Evolutionary conservation across 371 early-diverging fungal species (phyloP), one percentile per base, ranked within the genome.

Genomic region (Mortierella sp.): DNA sequence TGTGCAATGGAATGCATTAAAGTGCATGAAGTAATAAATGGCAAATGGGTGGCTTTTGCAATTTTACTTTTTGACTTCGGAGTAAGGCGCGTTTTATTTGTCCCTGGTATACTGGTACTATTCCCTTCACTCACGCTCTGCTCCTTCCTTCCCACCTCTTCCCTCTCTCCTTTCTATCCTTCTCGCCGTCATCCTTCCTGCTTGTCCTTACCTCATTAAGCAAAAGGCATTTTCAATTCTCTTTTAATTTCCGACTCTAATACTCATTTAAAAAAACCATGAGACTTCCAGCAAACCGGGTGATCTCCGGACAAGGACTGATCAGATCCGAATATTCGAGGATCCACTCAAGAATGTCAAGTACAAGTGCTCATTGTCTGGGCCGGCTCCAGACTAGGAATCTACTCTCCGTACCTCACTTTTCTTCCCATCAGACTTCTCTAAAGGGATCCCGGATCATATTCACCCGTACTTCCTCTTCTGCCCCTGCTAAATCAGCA

Each of bases 401-500:
- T 5, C 29, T 59, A 8, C 58, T 70, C n/a, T 29, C 56, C 22
- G 19, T 63, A 13, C 40, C 66, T 26, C 17, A 8, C 5, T 6
- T 8, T n/a, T 26, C 54, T 13, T 17, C 29, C 13, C 47, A 43
- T 26, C 60, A 68, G 37, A 49, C 59, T 26, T 17, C 66, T 22
- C 69, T 62, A 32, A 70, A 49, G 10, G 72, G 70, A 19, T 62
- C 79, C 31, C 69, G 74, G 66, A 73, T 79, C 64, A 70, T 60
- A 6, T 73, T 73, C 49, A 79, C 79, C 1, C 79, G 79, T 15
- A 59, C 79, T 0, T 69, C 70, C 9, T 70, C 70, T 47, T 79
- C 79, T 6, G 53, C 72, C n/a, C 67, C 64, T 22, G 64, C 45
- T 26, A 32, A 53, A 35, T 43, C 77, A 9, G 59, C 64, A 23